These are phyloP conservation scores for Boletales sp. DNA, from an alignment of 768 basidiomycete species.

Conservation along the genomic window DNA sequence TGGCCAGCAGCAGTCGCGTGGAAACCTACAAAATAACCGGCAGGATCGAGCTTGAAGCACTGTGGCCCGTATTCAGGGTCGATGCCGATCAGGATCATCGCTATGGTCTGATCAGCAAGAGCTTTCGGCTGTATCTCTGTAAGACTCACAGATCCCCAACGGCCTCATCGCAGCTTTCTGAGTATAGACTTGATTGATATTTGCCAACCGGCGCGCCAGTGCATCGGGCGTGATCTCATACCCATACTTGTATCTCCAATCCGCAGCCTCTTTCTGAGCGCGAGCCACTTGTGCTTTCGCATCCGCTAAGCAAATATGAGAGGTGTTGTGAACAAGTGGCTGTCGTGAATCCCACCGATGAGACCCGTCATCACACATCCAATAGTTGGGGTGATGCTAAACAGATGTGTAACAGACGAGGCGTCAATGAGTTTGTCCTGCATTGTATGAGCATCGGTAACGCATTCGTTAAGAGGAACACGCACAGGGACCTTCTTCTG, in stretches of 20 bases:
- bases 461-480: conserved; percentile 13
- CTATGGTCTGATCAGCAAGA: conserved; percentile 38
- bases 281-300: conserved; percentile 85
- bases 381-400: conserved; percentile 93
- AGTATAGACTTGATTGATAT: conserved; percentile 99
- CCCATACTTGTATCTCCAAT: conserved; percentile 94
- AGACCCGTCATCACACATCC: conserved; percentile 99
- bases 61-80: conserved; percentile 94
- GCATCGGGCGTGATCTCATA: conserved; percentile 98
- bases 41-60: conserved; percentile 96
- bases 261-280: conserved; percentile 84
- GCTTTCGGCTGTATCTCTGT: not conserved
- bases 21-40: conserved; percentile 98
- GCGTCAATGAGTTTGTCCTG: conserved; percentile 98
- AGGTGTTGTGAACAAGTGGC: not conserved
- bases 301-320: conserved; percentile 58
- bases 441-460: not conserved
- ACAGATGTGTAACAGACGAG: conserved; percentile 89
- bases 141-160: conserved; percentile 79
- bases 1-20: conserved; percentile 95
- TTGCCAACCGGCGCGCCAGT: conserved; percentile 90
- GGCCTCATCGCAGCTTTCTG: conserved; percentile 97
- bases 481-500: conserved; percentile 97
- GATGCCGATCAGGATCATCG: conserved; percentile 93
- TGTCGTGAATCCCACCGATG: conserved; percentile 55